Percentiles rank a stretch among this genome's conserved stretches.
Evolutionary conservation across 495 filamentous ascomycete genomes (phyloP).

Genomic region (Bombardia bombarda): DNA sequence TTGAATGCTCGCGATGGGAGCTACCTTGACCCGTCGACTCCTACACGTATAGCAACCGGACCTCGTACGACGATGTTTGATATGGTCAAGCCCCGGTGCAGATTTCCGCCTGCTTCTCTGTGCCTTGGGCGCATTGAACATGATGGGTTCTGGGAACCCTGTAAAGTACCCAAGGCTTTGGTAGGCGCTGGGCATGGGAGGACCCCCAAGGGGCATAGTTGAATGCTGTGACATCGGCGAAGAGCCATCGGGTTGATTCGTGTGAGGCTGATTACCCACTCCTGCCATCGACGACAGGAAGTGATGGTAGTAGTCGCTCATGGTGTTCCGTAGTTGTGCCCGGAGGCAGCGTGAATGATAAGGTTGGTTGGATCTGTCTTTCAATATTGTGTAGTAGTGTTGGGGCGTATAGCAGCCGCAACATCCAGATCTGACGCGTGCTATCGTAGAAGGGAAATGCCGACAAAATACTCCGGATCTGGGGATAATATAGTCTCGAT

Average conservation of each 20-base stretch:
- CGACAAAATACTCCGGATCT: too few species aligned
- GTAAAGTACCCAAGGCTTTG: constrained; percentile 38
- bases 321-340: too few species aligned
- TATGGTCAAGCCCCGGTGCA: constrained; percentile 59
- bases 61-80: constrained; percentile 88
- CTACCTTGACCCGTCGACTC: constrained; percentile 80
- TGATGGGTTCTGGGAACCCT: constrained; percentile 37
- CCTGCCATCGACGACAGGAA: constrained; percentile 39
- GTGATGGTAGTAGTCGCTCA: constrained; percentile 44
- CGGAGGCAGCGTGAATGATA: too few species aligned
- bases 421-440: too few species aligned
- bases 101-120: constrained; percentile 51
- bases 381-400: too few species aligned
- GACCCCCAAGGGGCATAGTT: constrained; percentile 18
- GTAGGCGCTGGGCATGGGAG: constrained; percentile 31
- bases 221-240: constrained; percentile 27
- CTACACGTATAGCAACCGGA: constrained; percentile 95
- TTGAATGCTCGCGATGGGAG: background rate
- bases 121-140: constrained; percentile 43
- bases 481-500: too few species aligned
- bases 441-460: too few species aligned
- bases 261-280: constrained; percentile 27
- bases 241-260: constrained; percentile 26
- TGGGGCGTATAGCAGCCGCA: too few species aligned
- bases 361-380: too few species aligned